Conservation (phyloP, 2,329 filamentous ascomycete genomes). For the Colletotrichum musicola region DNA sequence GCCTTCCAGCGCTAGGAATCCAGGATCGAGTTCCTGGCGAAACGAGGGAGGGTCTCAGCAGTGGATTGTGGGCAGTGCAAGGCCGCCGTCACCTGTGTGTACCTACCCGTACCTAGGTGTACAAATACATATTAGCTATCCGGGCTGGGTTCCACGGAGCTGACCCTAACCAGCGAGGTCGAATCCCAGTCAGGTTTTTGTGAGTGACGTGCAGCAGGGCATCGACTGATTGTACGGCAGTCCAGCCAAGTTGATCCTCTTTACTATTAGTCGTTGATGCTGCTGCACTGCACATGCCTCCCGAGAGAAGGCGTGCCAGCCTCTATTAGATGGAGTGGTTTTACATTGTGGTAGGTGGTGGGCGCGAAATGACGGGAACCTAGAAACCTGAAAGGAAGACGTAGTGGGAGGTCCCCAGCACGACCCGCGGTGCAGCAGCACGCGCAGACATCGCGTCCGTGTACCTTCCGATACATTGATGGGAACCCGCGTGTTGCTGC, state of each 20-base stretch:
- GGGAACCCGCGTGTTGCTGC: background rate
- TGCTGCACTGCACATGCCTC: too few relatives aligned
- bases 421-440: background rate
- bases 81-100: background rate
- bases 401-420: constrained; percentile 9
- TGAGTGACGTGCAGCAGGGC: background rate
- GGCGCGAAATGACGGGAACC: constrained; percentile 3
- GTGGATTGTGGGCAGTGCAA: constrained; percentile 20
- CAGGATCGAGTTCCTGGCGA: constrained; percentile 27
- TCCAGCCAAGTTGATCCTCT: too few relatives aligned
- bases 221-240: background rate
- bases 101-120: background rate
- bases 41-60: constrained; percentile 29
- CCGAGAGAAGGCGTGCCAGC: background rate
- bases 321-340: background rate
- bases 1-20: constrained; percentile 13
- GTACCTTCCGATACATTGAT: constrained; percentile 4
- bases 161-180: constrained; percentile 9
- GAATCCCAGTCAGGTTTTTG: background rate
- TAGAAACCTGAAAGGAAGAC: background rate
- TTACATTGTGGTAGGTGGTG: background rate
- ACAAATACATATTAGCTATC: too few relatives aligned
- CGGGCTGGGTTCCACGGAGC: too few relatives aligned
- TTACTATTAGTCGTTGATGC: too few relatives aligned
- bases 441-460: background rate